Percentiles rank a stretch among this genome's conserved stretches.
phyloP scores from a whole-genome alignment of 179 eudicot genomes.

The Nepenthes alata region DNA sequence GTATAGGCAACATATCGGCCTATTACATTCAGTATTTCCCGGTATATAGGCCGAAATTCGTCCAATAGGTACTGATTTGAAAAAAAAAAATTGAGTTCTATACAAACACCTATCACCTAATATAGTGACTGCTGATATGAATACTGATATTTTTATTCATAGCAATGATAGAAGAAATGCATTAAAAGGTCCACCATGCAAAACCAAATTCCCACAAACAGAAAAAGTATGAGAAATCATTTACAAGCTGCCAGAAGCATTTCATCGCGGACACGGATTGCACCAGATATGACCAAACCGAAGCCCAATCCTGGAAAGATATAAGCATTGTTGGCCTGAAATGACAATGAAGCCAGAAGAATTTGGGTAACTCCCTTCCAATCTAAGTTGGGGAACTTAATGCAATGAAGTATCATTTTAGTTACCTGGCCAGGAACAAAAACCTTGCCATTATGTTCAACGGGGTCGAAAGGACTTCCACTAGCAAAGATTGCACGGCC shows the following conservation, averaged over 20 bases:
- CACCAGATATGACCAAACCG: slow-evolving; percentile 87
- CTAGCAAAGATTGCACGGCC: slow-evolving; percentile 92
- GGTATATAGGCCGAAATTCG: no score
- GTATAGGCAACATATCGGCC: no score
- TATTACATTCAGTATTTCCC: no score
- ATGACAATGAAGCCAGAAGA: slow-evolving; percentile 4
- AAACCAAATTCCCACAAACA: no score
- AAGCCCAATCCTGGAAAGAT: slow-evolving; percentile 92
- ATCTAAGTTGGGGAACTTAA: not conserved
- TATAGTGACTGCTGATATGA: no score
- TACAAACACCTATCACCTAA: not conserved
- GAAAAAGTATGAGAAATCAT: slow-evolving; percentile 9
- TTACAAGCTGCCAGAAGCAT: slow-evolving; percentile 94
- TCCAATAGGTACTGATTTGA: not conserved
- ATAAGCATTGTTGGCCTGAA: slow-evolving; percentile 88
- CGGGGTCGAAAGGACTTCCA: slow-evolving; percentile 88
- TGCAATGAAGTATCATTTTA: not conserved
- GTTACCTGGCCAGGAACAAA: slow-evolving; percentile 78
- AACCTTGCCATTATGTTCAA: slow-evolving; percentile 57
- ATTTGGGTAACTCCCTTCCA: not conserved
- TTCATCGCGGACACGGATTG: slow-evolving; percentile 84
- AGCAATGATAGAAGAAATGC: not conserved
- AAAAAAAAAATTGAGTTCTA: not conserved
- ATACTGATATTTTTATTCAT: not conserved
- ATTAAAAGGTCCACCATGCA: no score